Evolutionary conservation across 2,329 filamentous ascomycete species (phyloP).

Genomic region (Fulvia fulva): DNA sequence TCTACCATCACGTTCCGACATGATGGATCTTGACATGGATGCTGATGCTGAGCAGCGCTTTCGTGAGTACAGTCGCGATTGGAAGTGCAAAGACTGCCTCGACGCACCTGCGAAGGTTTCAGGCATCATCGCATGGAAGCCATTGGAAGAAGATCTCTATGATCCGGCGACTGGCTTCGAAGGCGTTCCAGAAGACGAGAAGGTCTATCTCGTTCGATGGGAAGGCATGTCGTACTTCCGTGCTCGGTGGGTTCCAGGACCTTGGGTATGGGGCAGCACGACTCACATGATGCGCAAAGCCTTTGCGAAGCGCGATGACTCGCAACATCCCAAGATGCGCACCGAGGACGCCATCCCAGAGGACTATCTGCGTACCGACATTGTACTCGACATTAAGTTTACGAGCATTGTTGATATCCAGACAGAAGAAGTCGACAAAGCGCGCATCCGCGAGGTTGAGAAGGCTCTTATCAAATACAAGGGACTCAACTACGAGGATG

Average conservation of each 20-base stretch:
- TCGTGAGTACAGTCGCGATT: slow-evolving; percentile 68
- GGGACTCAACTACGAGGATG: slow-evolving; percentile 84
- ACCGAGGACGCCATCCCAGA: slow-evolving; percentile 79
- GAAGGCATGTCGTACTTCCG: slow-evolving; percentile 73
- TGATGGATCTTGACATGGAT: slow-evolving; percentile 43
- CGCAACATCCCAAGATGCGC: slow-evolving; percentile 63
- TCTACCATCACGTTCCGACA: slow-evolving; percentile 54
- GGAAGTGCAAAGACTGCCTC: slow-evolving; percentile 76
- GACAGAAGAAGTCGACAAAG: slow-evolving; percentile 66
- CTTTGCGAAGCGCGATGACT: slow-evolving; percentile 68
- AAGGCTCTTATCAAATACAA: slow-evolving; percentile 85
- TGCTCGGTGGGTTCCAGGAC: slow-evolving; percentile 80
- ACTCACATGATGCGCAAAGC: slow-evolving; percentile 62
- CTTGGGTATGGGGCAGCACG: slow-evolving; percentile 78
- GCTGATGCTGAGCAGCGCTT: slow-evolving; percentile 60
- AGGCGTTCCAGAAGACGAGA: slow-evolving; percentile 67
- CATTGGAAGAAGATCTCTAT: slow-evolving; percentile 56
- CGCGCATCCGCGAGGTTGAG: slow-evolving; percentile 66
- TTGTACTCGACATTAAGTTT: slow-evolving; percentile 79
- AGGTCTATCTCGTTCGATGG: slow-evolving; percentile 93
- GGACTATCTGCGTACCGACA: slow-evolving; percentile 79
- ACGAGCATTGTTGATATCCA: slow-evolving; percentile 54
- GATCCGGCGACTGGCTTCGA: slow-evolving; percentile 50
- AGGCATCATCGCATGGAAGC: slow-evolving; percentile 84
- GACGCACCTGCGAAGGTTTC: slow-evolving; percentile 64